These are phyloP conservation scores for Aegilops umbellulata DNA, from an alignment of 176 grass and related monocot species.

Conservation along the genomic window DNA sequence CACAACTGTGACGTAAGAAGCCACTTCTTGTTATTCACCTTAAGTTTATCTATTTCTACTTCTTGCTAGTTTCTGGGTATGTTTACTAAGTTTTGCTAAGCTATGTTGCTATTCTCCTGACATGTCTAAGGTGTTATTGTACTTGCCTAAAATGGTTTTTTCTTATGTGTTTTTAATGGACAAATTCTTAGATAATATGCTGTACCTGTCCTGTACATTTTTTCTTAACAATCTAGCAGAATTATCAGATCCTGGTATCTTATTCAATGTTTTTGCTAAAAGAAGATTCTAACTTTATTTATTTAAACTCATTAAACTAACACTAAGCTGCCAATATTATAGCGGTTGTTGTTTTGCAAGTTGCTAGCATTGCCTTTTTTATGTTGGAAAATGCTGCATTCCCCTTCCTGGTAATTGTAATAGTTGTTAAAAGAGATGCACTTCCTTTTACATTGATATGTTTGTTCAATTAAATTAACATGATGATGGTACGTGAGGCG, in stretches of 20 bases:
- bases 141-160: neutral
- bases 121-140: neutral
- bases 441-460: neutral
- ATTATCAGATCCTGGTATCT: neutral
- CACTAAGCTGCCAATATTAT: constrained; percentile 7
- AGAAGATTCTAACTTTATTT: neutral
- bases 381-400: constrained; percentile 5
- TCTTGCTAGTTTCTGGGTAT: constrained; percentile 5
- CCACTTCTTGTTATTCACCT: neutral
- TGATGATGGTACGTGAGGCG: neutral
- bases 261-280: neutral
- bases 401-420: neutral
- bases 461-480: neutral
- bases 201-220: neutral
- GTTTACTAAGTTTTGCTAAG: constrained; percentile 5
- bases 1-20: constrained; percentile 64
- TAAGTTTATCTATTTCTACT: constrained; percentile 13
- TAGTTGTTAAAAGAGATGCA: neutral
- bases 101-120: neutral
- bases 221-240: neutral
- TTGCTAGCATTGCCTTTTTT: neutral
- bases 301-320: neutral
- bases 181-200: neutral
- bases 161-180: neutral
- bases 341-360: neutral